Base-by-base conservation (phyloP, 2,329 filamentous ascomycete genomes). In the Fusarium kyushuense region DNA sequence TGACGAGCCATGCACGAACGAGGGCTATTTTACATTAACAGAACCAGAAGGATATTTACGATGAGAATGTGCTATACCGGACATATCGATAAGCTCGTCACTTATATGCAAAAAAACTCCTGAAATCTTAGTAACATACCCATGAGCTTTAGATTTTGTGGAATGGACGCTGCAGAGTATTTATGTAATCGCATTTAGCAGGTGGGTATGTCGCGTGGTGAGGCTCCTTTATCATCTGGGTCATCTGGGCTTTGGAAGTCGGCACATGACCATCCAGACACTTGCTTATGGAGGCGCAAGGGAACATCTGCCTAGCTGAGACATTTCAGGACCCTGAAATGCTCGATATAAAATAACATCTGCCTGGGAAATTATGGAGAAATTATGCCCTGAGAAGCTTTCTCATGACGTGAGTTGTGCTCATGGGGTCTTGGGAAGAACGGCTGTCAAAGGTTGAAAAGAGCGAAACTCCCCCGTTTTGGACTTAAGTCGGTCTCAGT, bases 21-120 rank as follows among this genome's bases (percentile, higher is more conserved):
- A 72, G 56, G 57, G 63, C 60, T 54, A 65, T 43, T 45, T 65
- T 72, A 72, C 72, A 72, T 62, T 74, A 53, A 63, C 60, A 65
- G 14, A 56, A 17, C 16, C 4, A 3, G 14, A 40, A 35, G 35
- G 32, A 61, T 49, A 54, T 48, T 45, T 57, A 41, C 48, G 16
- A 38, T 38, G 35, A 6, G 14, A 41, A 41, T 16, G 8, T 41
- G 21, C 38, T 6, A 21, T 21, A n/a, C 3, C 27, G 27, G 12
- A n/a, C 23, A 23, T 4, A 17, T 32, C 12, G 13, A 47, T 19
- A 33, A 21, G 36, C 17, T 43, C 19, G 36, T n/a, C 25, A 41
- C 25, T 40, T 27, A 19, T 3, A 23, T 17, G 19, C 19, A 25
- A 6, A 16, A 16, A n/a, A 16, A 25, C 17, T 17, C 13, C 16